Percentiles rank a stretch among this genome's conserved stretches.
Conservation (phyloP, 1,284 basidiomycete species). For the Coriolopsis trogii region DNA sequence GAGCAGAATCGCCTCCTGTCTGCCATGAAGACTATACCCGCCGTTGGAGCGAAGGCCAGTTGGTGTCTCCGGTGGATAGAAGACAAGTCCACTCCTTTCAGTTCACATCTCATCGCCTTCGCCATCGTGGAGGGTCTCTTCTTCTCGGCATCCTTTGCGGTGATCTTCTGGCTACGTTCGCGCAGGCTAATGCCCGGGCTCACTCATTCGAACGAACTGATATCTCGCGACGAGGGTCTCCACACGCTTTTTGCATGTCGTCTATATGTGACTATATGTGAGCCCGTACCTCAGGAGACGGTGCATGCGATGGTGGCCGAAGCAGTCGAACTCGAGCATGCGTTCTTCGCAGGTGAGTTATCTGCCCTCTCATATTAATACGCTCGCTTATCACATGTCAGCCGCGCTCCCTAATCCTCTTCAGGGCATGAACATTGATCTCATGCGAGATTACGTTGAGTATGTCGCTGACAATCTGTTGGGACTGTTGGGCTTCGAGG, state of each 20-base stretch:
- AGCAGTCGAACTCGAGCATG: neutral
- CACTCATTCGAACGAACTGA: slow-evolving; percentile 96
- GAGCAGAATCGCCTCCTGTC: slow-evolving; percentile 89
- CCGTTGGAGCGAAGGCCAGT: slow-evolving; percentile 87
- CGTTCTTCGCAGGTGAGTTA: neutral
- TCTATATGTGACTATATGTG: slow-evolving; percentile 81
- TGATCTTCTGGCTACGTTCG: slow-evolving; percentile 99
- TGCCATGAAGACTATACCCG: slow-evolving; percentile 92
- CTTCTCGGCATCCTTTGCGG: slow-evolving; percentile 92
- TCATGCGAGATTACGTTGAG: neutral
- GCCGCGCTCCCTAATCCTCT: neutral
- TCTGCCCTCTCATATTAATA: neutral
- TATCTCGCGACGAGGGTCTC: slow-evolving; percentile 95
- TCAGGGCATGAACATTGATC: neutral
- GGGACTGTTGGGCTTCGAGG: neutral
- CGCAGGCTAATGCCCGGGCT: slow-evolving; percentile 97
- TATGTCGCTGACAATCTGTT: neutral
- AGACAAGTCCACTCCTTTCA: slow-evolving; percentile 82
- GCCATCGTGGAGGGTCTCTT: slow-evolving; percentile 99
- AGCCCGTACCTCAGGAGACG: neutral
- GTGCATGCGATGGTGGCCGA: neutral
- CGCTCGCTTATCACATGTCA: neutral
- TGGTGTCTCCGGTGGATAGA: slow-evolving; percentile 95
- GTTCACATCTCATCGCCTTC: slow-evolving; percentile 91
- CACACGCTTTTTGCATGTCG: slow-evolving; percentile 98